These are phyloP conservation scores for Beauveria brongniartii DNA, from an alignment of 2,329 filamentous ascomycete genomes.

Conservation along the genomic window DNA sequence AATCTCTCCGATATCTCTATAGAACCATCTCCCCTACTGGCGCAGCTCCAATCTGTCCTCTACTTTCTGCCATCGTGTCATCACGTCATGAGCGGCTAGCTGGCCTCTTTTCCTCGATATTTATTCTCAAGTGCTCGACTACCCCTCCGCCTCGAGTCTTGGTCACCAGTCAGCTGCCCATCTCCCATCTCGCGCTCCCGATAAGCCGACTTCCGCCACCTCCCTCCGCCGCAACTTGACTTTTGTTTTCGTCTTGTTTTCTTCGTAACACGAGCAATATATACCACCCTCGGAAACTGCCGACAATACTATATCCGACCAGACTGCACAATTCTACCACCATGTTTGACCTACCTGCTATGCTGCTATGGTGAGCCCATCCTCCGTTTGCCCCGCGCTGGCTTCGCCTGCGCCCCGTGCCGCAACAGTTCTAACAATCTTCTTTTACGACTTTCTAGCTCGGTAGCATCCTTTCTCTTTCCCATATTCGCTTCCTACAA, in stretches of 20 bases:
- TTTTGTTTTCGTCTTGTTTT: background rate
- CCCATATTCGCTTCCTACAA: constrained; percentile 97
- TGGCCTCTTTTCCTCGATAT: background rate
- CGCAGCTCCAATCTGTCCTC: background rate
- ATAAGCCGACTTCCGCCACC: background rate
- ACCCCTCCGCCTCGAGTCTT: background rate
- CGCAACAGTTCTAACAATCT: constrained; percentile 12
- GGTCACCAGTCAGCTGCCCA: constrained; percentile 1
- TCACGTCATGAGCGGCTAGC: background rate
- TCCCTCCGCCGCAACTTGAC: background rate
- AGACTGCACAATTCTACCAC: constrained; percentile 16
- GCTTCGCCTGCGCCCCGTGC: constrained; percentile 8
- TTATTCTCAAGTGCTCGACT: background rate
- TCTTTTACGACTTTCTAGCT: constrained; percentile 43
- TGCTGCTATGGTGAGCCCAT: constrained; percentile 63
- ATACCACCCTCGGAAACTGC: background rate
- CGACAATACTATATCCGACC: background rate
- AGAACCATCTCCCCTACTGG: background rate
- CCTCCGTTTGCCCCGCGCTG: constrained; percentile 16
- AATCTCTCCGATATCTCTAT: background rate
- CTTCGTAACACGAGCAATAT: background rate
- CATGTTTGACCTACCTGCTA: constrained; percentile 74
- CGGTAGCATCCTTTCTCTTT: constrained; percentile 81
- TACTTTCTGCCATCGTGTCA: background rate
- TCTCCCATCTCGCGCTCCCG: background rate